Evolutionary conservation across 1,284 basidiomycete species (phyloP).

Genomic region (Neonothopanus nambi): DNA sequence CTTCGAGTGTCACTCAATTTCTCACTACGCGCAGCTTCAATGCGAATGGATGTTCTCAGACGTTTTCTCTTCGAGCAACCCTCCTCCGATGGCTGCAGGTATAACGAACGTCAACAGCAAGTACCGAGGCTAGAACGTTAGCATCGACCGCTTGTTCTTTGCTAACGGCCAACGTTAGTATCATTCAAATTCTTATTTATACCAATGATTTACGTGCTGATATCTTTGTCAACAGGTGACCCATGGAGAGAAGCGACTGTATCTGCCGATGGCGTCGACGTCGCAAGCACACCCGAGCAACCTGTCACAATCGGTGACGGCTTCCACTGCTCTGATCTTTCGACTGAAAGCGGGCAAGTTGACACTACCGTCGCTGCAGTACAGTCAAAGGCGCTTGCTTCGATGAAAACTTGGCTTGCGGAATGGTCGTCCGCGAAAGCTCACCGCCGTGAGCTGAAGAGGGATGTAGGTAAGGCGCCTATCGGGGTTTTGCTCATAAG

Average conservation of each 20-base stretch:
- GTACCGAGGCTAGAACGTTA: constrained; percentile 65
- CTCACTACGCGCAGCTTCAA: constrained; percentile 45
- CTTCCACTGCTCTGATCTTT: constrained; percentile 68
- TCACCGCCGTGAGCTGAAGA: not conserved
- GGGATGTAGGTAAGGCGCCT: not conserved
- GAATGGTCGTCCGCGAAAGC: constrained; percentile 31
- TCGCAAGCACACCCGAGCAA: constrained; percentile 50
- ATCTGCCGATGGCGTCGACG: constrained; percentile 53
- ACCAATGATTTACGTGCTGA: constrained; percentile 14
- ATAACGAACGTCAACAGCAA: constrained; percentile 43
- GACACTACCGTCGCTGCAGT: constrained; percentile 56
- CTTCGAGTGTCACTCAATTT: not conserved
- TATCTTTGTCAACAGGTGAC: constrained; percentile 53
- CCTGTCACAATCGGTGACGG: constrained; percentile 60
- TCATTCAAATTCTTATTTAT: not conserved
- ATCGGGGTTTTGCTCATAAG: not conserved
- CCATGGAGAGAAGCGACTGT: constrained; percentile 74
- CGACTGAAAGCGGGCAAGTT: constrained; percentile 37
- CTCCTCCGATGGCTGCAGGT: constrained; percentile 35
- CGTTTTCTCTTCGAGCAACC: constrained; percentile 44
- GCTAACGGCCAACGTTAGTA: constrained; percentile 64
- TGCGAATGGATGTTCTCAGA: constrained; percentile 61
- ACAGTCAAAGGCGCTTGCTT: constrained; percentile 45
- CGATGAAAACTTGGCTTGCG: constrained; percentile 53
- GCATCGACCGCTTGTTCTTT: constrained; percentile 61